Base-by-base conservation (phyloP, 768 basidiomycete genomes). In the Fistulinella prunicolor region DNA sequence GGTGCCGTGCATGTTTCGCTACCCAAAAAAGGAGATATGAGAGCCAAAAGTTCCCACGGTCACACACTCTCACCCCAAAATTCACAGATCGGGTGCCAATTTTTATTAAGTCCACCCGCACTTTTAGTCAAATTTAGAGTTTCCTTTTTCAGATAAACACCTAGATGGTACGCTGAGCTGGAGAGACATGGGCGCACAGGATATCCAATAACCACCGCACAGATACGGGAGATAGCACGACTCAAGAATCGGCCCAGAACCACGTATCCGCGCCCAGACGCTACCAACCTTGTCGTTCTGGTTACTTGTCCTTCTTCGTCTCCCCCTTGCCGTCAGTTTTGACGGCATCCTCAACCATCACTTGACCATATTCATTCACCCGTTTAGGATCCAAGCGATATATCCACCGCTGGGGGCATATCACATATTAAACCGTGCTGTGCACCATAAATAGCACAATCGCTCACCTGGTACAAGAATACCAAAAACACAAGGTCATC, bases 281-380 rank as follows among this genome's bases (percentile, higher is more conserved):
- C 32, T 8, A 6, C 14, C 41, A 32, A 32, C 7, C 16, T 8
- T 7, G 36, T 40, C 9, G 34, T 38, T 24, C 42, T 36, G 32
- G 42, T 46, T 69, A 80, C 70, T 73, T 70, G 54, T 76, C 73
- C 71, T 83, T 84, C 75, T 79, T 83, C 52, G 73, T 74, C 65
- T 83, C 78, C 9, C 51, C 61, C 26, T 60, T 65, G 67, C 56
- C 63, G 65, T 74, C 72, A 50, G 62, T 71, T 29, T 49, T 69
- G 48, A 65, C 66, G 44, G 59, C 69, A 62, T 80, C 82, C 38
- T 70, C 68, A 28, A 63, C 70, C 70, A 86, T 67, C 55, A 92
- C 86, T 69, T 95, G 90, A 37, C 94, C 94, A 66, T 91, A 97
- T 74, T 98, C 95, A 70, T 99, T 99, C 57, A 91, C 80, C 57